Evolutionary conservation across 2,329 filamentous ascomycete species (phyloP), one percentile per base, ranked within the genome.

Genomic region (Clonostachys byssicola): DNA sequence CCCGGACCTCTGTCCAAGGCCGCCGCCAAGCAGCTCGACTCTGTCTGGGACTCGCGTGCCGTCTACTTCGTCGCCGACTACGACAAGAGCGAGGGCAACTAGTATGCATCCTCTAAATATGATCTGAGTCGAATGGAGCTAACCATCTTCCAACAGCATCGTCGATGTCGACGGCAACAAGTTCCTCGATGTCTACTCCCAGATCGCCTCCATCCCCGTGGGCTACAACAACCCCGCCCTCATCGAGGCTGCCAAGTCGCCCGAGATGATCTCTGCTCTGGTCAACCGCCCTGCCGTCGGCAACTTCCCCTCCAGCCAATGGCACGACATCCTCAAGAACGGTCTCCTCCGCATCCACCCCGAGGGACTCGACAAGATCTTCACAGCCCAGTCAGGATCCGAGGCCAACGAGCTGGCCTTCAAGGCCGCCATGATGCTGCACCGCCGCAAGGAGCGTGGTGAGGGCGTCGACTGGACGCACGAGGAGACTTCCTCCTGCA

Each of bases 351-450:
- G 75, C 47, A 87, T 86, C 43, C 86, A 88, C 1, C 88, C 88
- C 42, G 83, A 63, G 88, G 49, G 88, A 41, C 71, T 89, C 48
- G 73, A 88, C 71, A 86, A 91, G 67, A 88, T 92, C 57, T 92
- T 92, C 72, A 92, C 88, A 42, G 87, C 82, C 44, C 83, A 86
- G 71, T 80, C 87, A 41, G 88, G 88, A 49, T 90, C 86, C 34
- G 88, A 92, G 62, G 88, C 88, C 65, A 92, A 92, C 67, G 88
- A 92, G 69, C 84, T 88, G 43, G 88, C 88, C 47, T 92, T 88
- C 78, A 92, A 92, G 71, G 88, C 88, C 13, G 87, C 88, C 20
- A 91, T 92, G 71, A 92, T 92, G 85, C 89, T 83, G 72, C 83
- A 83, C 65, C 77, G 85, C 44, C 86, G 86, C 60, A 76, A 81